Evolutionary conservation across 2,329 filamentous ascomycete genomes (phyloP).

Genomic region (Aciculosporium take): DNA sequence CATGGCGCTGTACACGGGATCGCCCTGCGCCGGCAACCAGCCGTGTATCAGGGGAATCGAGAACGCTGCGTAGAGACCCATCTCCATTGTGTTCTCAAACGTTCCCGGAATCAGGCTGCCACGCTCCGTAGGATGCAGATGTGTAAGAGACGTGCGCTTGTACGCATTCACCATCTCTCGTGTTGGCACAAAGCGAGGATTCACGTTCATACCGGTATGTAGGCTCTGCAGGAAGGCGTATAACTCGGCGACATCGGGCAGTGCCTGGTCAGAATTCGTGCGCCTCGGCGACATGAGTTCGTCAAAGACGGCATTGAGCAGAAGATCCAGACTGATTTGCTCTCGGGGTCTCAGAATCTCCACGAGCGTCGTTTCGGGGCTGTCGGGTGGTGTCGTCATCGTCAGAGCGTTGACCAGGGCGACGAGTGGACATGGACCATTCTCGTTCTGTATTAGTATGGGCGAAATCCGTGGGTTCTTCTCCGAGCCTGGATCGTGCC

Average conservation of each 20-base stretch:
- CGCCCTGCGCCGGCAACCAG: slow-evolving; percentile 63
- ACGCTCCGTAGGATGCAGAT: slow-evolving; percentile 36
- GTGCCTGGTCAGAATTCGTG: slow-evolving; percentile 42
- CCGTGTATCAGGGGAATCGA: slow-evolving; percentile 80
- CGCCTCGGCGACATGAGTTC: slow-evolving; percentile 72
- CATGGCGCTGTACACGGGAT: slow-evolving; percentile 56
- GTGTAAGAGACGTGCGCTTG: slow-evolving; percentile 37
- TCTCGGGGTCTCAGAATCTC: slow-evolving; percentile 68
- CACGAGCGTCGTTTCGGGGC: slow-evolving; percentile 53
- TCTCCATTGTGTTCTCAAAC: slow-evolving; percentile 78
- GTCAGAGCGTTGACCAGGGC: slow-evolving; percentile 87
- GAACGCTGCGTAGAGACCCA: slow-evolving; percentile 85
- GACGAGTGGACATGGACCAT: slow-evolving; percentile 85
- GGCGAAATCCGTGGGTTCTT: slow-evolving; percentile 63
- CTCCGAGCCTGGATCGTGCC: slow-evolving; percentile 51
- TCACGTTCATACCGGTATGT: slow-evolving; percentile 96
- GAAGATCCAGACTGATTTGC: slow-evolving; percentile 70
- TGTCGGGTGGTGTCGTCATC: slow-evolving; percentile 57
- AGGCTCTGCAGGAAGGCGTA: slow-evolving; percentile 78
- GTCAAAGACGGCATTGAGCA: slow-evolving; percentile 84
- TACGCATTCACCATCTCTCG: slow-evolving; percentile 31
- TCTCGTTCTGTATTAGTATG: slow-evolving; percentile 82
- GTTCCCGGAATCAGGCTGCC: slow-evolving; percentile 45
- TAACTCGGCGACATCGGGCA: slow-evolving; percentile 79
- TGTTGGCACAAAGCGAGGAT: slow-evolving; percentile 66